Evolutionary conservation across 1,139 yeast genomes (phyloP).

Genomic region (Petasospora fabianii): DNA sequence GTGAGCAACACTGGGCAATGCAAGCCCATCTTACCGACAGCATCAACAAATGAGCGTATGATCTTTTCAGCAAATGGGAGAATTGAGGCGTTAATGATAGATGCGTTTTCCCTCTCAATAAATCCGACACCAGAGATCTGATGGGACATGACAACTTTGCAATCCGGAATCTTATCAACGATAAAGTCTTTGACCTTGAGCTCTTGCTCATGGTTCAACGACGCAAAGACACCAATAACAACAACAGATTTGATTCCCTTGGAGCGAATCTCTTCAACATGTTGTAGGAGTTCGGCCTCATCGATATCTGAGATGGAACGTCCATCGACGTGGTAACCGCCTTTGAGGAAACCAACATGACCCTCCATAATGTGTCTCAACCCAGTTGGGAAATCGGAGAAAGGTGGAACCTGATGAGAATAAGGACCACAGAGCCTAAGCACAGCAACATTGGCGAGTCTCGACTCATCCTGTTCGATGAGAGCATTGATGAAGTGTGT

Average conservation of each 20-base stretch:
- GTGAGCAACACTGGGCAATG: slow-evolving; percentile 38
- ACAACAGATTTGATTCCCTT: slow-evolving; percentile 34
- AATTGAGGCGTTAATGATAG: slow-evolving; percentile 40
- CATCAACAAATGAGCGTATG: slow-evolving; percentile 33
- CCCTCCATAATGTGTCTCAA: slow-evolving; percentile 32
- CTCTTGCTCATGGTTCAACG: slow-evolving; percentile 35
- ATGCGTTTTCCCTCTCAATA: slow-evolving; percentile 40
- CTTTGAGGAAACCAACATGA: slow-evolving; percentile 32
- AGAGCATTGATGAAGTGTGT: slow-evolving; percentile 44
- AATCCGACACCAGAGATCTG: slow-evolving; percentile 38
- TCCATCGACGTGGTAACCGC: slow-evolving; percentile 40
- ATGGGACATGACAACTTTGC: slow-evolving; percentile 36
- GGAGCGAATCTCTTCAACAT: slow-evolving; percentile 29
- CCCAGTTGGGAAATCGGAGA: slow-evolving; percentile 39
- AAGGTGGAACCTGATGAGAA: slow-evolving; percentile 33
- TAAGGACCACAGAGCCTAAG: slow-evolving; percentile 38
- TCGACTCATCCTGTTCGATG: slow-evolving; percentile 36
- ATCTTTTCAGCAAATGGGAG: slow-evolving; percentile 38
- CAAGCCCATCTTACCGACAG: slow-evolving; percentile 32
- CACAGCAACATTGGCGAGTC: slow-evolving; percentile 38
- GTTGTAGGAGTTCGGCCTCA: slow-evolving; percentile 30
- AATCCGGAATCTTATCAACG: slow-evolving; percentile 31
- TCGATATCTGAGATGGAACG: slow-evolving; percentile 32
- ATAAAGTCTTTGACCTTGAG: slow-evolving; percentile 31
- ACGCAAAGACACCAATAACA: slow-evolving; percentile 37